phyloP scores from a whole-genome alignment of 768 basidiomycete genomes.

The Cystobasidium ongulense region DNA sequence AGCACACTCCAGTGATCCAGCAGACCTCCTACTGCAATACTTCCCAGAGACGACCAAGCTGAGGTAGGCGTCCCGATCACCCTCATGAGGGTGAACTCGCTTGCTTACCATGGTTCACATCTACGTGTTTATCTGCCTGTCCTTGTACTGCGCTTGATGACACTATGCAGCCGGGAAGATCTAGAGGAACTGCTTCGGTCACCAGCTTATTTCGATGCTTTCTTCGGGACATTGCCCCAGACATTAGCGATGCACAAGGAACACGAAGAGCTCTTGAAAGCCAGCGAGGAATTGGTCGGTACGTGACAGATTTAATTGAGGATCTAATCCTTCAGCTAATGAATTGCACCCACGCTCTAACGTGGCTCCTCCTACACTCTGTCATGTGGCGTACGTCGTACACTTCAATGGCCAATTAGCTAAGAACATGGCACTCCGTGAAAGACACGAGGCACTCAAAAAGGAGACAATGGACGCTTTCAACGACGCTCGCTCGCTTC shows the following conservation, averaged over 20 bases:
- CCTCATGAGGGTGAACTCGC: too few species aligned
- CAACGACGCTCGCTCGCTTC: slow-evolving; percentile 3
- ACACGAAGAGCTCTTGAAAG: slow-evolving; percentile 6
- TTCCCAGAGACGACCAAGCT: slow-evolving; percentile 27
- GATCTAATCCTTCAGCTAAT: neutral
- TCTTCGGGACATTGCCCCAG: slow-evolving; percentile 26
- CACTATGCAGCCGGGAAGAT: slow-evolving; percentile 32
- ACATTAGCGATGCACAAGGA: neutral
- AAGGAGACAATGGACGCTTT: slow-evolving; percentile 28
- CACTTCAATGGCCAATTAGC: neutral
- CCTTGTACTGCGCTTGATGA: neutral
- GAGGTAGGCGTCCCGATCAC: slow-evolving; percentile 8
- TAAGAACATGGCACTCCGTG: slow-evolving; percentile 25
- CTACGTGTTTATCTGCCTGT: too few species aligned
- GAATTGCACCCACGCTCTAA: neutral
- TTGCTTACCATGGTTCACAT: too few species aligned
- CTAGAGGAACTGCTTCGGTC: slow-evolving; percentile 22
- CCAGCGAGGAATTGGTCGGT: slow-evolving; percentile 27
- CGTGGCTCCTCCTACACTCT: too few species aligned
- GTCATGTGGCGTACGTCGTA: neutral
- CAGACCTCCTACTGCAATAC: slow-evolving; percentile 22
- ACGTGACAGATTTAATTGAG: too few species aligned
- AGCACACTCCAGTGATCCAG: slow-evolving; percentile 12
- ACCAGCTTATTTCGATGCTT: slow-evolving; percentile 33
- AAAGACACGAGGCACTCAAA: slow-evolving; percentile 21